Percentiles rank a stretch among this genome's conserved stretches.
Evolutionary conservation across 2,329 filamentous ascomycete species (phyloP).

Genomic region (Cercospora sp.): DNA sequence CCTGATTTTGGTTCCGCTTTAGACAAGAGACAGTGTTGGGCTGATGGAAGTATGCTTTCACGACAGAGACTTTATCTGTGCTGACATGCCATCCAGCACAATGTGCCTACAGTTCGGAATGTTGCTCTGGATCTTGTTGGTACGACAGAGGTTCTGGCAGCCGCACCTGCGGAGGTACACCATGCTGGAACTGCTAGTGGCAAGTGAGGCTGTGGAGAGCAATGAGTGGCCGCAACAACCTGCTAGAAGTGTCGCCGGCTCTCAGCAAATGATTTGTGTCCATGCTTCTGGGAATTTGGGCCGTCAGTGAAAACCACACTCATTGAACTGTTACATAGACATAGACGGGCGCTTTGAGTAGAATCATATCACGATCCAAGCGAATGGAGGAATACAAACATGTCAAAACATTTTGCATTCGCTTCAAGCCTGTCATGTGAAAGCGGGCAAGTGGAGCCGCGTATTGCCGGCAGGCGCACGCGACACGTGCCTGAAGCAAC

Average conservation of each 20-base stretch:
- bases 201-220: neutral
- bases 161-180: neutral
- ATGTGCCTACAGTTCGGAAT: neutral
- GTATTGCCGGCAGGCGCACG: constrained; percentile 1
- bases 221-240: neutral
- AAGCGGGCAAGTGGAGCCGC: constrained; percentile 6
- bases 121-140: neutral
- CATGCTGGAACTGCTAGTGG: neutral
- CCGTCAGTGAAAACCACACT: neutral
- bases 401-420: neutral
- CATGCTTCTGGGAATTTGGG: neutral
- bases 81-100: neutral
- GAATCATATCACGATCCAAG: neutral
- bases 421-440: neutral
- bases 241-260: neutral
- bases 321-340: neutral
- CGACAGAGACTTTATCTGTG: neutral
- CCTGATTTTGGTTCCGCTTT: neutral
- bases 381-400: neutral
- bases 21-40: neutral
- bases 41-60: neutral
- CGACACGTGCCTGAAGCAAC: neutral
- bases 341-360: neutral
- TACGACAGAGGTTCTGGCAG: neutral
- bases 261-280: neutral